These are phyloP conservation scores for Quercus wislizeni DNA, from an alignment of 306 rosid species.

Conservation along the genomic window DNA sequence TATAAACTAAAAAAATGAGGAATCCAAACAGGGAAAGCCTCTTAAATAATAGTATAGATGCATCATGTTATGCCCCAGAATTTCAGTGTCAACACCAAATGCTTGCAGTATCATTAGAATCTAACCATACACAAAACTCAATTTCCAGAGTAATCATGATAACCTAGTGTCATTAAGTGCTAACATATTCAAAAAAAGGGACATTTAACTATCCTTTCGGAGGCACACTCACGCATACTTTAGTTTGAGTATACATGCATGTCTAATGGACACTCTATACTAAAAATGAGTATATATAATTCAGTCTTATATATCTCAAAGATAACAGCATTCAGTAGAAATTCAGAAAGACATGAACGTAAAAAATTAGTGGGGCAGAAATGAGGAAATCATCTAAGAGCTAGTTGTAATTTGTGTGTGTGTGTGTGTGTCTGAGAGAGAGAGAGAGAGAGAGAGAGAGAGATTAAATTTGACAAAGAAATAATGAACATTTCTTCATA, in stretches of 20 bases:
- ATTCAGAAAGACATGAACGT: neutral
- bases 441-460: neutral
- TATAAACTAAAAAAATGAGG: too few species aligned
- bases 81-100: neutral
- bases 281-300: neutral
- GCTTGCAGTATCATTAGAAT: neutral
- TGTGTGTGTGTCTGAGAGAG: neutral
- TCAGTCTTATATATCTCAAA: neutral
- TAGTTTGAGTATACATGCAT: neutral
- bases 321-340: neutral
- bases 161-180: neutral
- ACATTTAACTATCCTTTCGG: neutral
- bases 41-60: too few species aligned
- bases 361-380: neutral
- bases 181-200: neutral
- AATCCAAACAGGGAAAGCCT: too few species aligned
- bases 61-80: neutral
- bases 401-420: neutral
- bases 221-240: neutral
- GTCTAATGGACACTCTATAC: too few species aligned
- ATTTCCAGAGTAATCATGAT: neutral
- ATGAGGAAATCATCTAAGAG: neutral
- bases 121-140: neutral
- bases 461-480: slow-evolving; percentile 4
- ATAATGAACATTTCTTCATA: neutral